Evolutionary conservation across 169 alveolate genomes (phyloP).

Genomic region (Eimeria zaria): DNA sequence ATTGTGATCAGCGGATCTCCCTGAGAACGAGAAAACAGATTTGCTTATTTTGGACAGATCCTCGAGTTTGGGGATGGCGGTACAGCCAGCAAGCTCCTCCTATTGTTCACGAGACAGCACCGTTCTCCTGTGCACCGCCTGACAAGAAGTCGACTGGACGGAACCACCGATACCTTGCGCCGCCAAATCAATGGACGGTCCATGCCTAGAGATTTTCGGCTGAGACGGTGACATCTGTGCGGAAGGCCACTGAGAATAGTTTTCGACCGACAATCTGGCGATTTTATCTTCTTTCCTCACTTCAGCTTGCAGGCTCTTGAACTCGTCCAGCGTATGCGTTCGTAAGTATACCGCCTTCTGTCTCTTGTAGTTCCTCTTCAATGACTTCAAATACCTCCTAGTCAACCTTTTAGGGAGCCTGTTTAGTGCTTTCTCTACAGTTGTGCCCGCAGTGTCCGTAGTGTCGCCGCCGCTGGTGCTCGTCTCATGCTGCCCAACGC

Average conservation of each 20-base stretch:
- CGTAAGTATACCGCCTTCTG: constrained; percentile 21
- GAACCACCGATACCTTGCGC: not conserved
- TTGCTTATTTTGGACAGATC: not conserved
- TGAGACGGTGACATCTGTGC: not conserved
- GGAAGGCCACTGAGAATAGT: not conserved
- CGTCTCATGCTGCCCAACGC: not conserved
- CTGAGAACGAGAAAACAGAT: not conserved
- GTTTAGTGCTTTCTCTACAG: not conserved
- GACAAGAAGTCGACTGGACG: not conserved
- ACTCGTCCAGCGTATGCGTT: constrained; percentile 57
- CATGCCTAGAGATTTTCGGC: not conserved
- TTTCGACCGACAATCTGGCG: not conserved
- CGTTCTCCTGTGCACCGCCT: not conserved
- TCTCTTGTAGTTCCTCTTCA: constrained; percentile 25
- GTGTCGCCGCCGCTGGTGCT: not conserved
- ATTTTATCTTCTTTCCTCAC: constrained; percentile 17
- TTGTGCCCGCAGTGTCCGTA: not conserved
- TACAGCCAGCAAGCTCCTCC: not conserved
- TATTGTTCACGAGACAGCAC: not conserved
- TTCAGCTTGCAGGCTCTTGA: constrained; percentile 50
- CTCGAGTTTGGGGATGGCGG: not conserved
- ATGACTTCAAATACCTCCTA: constrained; percentile 23
- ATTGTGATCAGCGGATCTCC: not conserved
- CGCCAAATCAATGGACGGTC: not conserved
- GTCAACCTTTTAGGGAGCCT: not conserved